Evolutionary conservation across 768 basidiomycete species (phyloP), one percentile per base, ranked within the genome.

Genomic region (Mrakia frigida): DNA sequence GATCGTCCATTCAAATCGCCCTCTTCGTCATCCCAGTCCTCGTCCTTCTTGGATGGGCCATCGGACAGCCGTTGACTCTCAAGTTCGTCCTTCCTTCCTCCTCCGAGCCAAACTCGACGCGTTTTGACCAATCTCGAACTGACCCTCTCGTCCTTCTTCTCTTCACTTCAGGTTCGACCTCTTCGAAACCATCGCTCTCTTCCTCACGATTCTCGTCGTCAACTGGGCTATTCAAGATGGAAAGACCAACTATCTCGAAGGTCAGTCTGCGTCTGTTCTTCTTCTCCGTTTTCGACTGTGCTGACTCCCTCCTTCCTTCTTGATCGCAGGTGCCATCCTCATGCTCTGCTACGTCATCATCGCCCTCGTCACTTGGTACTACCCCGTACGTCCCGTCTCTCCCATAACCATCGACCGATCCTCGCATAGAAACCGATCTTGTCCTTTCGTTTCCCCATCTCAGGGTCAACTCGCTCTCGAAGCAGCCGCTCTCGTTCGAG

Each of bases 181-280:
- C 33, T 83, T 82, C 60, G 82, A 83, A 73, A 82, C 82, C 73
- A 81, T 81, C 79, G 70, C 78, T 28, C 76, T 83, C n/a, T 81
- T 82, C 43, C 77, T 83, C n/a, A 77, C 81, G 11, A 75, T 83
- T 41, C 77, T 83, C 11, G 71, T 83, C 52, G 82, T 83, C 80
- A 81, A 81, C 61, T 81, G 80, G 59, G 81, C 82, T 35, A 83
- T 83, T 50, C 76, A 79, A 33, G 81, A 82, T 63, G 82, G 81
- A 13, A 74, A 39, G 74, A 81, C 81, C 3, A 82, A 83, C 69
- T 82, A 81, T 72, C 78, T 82, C 52, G 82, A 83, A 75, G 82
- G 46, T 50, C 2, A 50, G 46, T 50, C 46, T 18, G 4, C 3
- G 2, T 50, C 16, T 14, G 16, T 18, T 21, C 46, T 1, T 18